A percentile compares a stretch with the other conserved stretches of the same genome.
phyloP scores from a whole-genome alignment of 768 basidiomycete species.

The Chiua virens region DNA sequence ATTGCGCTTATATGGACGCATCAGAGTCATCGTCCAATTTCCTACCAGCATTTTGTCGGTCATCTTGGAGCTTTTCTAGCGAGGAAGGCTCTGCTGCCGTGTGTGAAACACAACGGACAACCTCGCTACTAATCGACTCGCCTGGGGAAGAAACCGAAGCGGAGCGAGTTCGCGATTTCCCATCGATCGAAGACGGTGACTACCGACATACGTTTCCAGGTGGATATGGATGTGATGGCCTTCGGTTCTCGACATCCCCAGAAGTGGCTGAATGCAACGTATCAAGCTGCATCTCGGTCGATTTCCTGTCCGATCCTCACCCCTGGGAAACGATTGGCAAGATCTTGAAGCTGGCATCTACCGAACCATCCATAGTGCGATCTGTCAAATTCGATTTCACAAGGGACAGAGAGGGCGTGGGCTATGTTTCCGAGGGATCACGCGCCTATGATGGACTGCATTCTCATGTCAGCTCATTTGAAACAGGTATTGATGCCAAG shows the following conservation, averaged over 20 bases:
- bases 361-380: not conserved
- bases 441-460: not conserved
- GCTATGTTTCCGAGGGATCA: slow-evolving; percentile 10
- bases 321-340: slow-evolving; percentile 33
- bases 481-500: not conserved
- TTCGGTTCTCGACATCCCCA: not conserved
- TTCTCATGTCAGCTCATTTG: not conserved
- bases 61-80: not conserved
- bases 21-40: not conserved
- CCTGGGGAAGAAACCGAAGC: not conserved
- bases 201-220: not conserved
- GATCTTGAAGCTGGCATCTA: slow-evolving; percentile 21
- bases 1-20: not conserved
- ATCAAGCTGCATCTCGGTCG: slow-evolving; percentile 10
- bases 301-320: slow-evolving; percentile 31
- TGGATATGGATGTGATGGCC: not conserved
- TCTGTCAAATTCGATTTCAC: slow-evolving; percentile 16
- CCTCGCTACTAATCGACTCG: not conserved
- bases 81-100: not conserved
- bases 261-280: not conserved
- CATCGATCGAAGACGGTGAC: not conserved
- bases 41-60: not conserved
- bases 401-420: slow-evolving; percentile 28
- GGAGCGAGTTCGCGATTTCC: not conserved
- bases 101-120: not conserved